Conservation (phyloP, 805 yeast genomes). For the Millerago galiae region DNA sequence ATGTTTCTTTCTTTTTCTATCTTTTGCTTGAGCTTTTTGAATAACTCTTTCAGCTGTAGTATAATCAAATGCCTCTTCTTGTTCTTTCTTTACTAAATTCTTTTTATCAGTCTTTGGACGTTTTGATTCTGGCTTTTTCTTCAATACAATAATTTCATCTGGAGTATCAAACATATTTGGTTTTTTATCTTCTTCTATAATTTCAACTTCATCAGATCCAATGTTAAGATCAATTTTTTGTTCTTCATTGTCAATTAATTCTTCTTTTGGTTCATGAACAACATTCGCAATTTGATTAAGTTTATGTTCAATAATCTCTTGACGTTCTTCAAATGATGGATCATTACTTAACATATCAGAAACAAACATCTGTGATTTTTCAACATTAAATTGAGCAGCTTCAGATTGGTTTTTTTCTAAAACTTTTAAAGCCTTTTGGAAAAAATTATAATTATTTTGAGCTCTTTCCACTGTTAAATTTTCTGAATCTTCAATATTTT, state of each 20-base stretch:
- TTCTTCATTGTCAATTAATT: not conserved
- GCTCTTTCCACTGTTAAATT: constrained; percentile 11
- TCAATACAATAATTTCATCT: constrained; percentile 20
- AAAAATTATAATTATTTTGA: constrained; percentile 8
- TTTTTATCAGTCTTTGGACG: not conserved
- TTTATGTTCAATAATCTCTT: constrained; percentile 2
- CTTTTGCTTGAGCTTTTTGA: constrained; percentile 16
- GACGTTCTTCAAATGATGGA: not conserved
- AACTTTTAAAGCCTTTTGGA: not conserved
- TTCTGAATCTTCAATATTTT: not conserved
- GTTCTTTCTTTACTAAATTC: constrained; percentile 1
- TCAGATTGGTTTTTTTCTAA: not conserved
- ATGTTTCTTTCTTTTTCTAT: constrained; percentile 31
- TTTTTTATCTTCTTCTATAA: not conserved
- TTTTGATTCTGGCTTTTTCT: constrained; percentile 7
- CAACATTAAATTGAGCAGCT: not conserved
- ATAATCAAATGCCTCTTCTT: constrained; percentile 34
- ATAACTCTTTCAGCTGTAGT: constrained; percentile 37
- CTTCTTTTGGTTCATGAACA: constrained; percentile 2
- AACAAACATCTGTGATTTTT: constrained; percentile 2
- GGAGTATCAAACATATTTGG: constrained; percentile 14
- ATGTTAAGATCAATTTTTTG: not conserved
- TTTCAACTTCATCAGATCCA: not conserved
- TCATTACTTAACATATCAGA: not conserved
- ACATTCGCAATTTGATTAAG: constrained; percentile 1